These are phyloP conservation scores for Malus sieversii DNA, from an alignment of 306 rosid species.

Conservation along the genomic window DNA sequence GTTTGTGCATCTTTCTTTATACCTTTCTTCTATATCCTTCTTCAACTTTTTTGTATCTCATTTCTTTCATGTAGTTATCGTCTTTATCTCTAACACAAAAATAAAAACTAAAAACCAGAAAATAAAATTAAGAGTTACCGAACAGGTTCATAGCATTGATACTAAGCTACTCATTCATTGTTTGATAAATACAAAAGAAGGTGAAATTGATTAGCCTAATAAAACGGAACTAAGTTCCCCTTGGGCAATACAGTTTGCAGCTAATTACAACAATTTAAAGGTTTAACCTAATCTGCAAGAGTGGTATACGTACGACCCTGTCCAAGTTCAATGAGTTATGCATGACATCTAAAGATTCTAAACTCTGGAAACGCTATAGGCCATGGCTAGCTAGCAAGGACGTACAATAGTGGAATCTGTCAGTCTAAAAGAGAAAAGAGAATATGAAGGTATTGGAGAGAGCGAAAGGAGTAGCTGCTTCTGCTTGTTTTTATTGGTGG, in stretches of 20 bases:
- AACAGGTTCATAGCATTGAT: neutral
- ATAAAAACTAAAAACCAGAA: too few relatives aligned
- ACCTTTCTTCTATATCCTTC: neutral
- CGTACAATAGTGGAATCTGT: neutral
- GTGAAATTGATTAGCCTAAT: neutral
- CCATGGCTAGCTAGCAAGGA: neutral
- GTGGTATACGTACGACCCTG: neutral
- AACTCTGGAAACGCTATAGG: conserved; percentile 15
- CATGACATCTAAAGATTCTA: neutral
- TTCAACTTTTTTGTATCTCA: neutral
- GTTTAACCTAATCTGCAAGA: conserved; percentile 7
- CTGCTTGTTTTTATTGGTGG: conserved; percentile 11
- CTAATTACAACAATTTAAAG: conserved; percentile 6
- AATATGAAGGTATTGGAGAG: conserved; percentile 13
- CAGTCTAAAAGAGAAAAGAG: neutral
- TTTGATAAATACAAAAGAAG: neutral
- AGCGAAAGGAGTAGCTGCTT: conserved; percentile 1
- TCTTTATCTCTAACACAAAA: neutral
- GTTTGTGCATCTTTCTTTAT: neutral
- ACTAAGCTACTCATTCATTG: neutral
- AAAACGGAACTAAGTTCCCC: neutral
- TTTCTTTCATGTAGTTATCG: too few relatives aligned
- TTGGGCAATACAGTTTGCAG: neutral
- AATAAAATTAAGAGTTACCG: too few relatives aligned
- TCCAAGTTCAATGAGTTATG: too few relatives aligned